Conservation (phyloP, 2,329 filamentous ascomycete genomes). For the Beauveria sp. region DNA sequence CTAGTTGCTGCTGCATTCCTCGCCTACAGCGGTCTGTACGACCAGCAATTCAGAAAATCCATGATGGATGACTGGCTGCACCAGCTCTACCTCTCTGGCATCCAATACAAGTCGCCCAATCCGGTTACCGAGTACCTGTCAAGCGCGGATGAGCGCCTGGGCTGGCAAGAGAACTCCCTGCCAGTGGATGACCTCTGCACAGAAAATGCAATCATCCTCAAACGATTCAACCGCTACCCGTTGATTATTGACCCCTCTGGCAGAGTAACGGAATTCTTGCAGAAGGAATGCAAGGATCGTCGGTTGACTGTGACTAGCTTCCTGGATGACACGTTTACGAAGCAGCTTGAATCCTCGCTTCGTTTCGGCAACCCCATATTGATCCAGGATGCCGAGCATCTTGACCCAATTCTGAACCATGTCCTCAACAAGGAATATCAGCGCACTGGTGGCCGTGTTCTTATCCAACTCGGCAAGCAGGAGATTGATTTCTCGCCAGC, state of each 20-base stretch:
- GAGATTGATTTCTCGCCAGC: constrained; percentile 98
- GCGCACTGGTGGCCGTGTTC: constrained; percentile 92
- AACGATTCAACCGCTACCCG: constrained; percentile 97
- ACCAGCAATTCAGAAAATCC: constrained; percentile 93
- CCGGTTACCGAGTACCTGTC: constrained; percentile 95
- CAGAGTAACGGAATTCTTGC: constrained; percentile 86
- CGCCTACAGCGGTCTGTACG: constrained; percentile 92
- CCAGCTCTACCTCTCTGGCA: constrained; percentile 86
- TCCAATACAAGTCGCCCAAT: constrained; percentile 88
- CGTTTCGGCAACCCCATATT: constrained; percentile 98
- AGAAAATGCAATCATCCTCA: constrained; percentile 94
- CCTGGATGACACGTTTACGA: constrained; percentile 94
- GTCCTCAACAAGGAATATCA: constrained; percentile 99
- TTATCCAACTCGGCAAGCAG: constrained; percentile 97
- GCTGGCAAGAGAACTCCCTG: constrained; percentile 89
- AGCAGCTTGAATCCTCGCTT: constrained; percentile 92
- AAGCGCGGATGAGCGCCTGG: constrained; percentile 86
- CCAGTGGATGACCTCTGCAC: constrained; percentile 97
- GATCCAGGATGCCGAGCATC: constrained; percentile 94
- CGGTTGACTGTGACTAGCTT: constrained; percentile 96
- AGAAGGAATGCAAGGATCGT: constrained; percentile 88
- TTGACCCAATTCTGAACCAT: constrained; percentile 95
- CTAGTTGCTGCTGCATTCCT: constrained; percentile 95
- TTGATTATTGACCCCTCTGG: constrained; percentile 97
- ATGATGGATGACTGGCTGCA: constrained; percentile 98